Evolutionary conservation across 108 stramenopile species (phyloP).

Genomic region (Conticribra weissflogii): DNA sequence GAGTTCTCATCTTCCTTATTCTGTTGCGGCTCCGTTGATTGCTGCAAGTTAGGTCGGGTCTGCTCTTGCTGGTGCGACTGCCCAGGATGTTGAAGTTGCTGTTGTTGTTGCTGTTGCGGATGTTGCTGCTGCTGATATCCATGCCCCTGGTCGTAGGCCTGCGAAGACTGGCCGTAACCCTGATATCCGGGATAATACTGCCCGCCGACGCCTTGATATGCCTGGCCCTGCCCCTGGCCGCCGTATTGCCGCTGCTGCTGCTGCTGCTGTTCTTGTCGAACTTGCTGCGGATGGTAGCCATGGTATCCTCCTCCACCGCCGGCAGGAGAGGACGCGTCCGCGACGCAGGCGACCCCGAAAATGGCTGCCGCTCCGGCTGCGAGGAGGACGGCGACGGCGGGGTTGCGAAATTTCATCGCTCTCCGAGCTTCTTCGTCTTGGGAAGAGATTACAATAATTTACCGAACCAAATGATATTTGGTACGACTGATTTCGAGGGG

Average conservation of each 20-base stretch:
- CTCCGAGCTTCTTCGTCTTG: too few species aligned
- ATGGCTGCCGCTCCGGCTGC: background rate
- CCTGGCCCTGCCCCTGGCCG: too few species aligned
- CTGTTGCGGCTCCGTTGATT: conserved; percentile 1
- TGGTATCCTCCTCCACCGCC: background rate
- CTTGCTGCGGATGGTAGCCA: conserved; percentile 10
- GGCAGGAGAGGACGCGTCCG: conserved; percentile 1
- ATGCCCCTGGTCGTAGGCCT: background rate
- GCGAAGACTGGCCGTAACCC: background rate
- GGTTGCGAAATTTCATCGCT: conserved; percentile 15
- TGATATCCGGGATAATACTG: background rate
- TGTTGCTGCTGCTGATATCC: background rate
- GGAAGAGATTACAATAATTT: too few species aligned
- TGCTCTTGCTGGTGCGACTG: background rate
- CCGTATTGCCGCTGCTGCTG: background rate
- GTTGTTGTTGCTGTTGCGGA: conserved; percentile 1
- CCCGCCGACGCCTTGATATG: too few species aligned
- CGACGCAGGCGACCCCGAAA: background rate
- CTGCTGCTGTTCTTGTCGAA: background rate
- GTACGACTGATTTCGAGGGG: too few species aligned
- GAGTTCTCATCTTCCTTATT: background rate
- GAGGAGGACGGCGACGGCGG: background rate
- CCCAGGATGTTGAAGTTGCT: background rate
- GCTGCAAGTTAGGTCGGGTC: background rate
- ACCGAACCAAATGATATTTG: too few species aligned